Evolutionary conservation across 306 rosid genomes (phyloP), one percentile per base, ranked within the genome.

Genomic region (Vigna angularis): DNA sequence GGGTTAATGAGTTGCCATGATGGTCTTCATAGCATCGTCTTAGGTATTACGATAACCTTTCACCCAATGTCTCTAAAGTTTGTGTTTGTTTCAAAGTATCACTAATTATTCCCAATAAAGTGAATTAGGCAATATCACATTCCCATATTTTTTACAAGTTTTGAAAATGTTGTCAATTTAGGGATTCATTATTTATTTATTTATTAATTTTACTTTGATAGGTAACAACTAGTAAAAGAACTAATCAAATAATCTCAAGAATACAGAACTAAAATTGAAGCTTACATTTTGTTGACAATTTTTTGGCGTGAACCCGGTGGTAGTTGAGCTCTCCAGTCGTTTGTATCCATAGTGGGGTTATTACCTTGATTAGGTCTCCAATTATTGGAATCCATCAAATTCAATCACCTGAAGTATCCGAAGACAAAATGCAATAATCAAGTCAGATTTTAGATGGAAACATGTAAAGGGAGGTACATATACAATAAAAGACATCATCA

Each of bases 261-360:
- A 58, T 62, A 30, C 28, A 57, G 16, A 28, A 55, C 66, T 80
- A 20, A 71, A 16, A 66, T 58, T 32, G 73, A 85, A 75, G 59
- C 77, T 80, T 75, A 87, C 92, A 88, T 87, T 77, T 85, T 88
- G 74, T 87, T 75, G 81, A 85, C 84, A 58, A 86, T 77, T 68
- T 85, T 81, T 68, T 77, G 79, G 34, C 95, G 87, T 4, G 88
- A 79, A 2, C 83, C 87, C 22, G 82, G 69, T 18, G 20, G 77
- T 66, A 90, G 50, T 16, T 76, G 76, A 77, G 76, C 30, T 85
- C 88, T 88, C 94, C 94, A 90, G 50, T 86, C 90, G 44, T 34
- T 57, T n/a, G 82, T 45, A 15, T 88, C 88, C 61, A 52, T 61
- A 36, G 82, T 38, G 62, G 86, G 75, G 56, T 85, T 85, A 18